Evolutionary conservation across 2,329 filamentous ascomycete genomes (phyloP), one percentile per base, ranked within the genome.

Genomic region (Apiospora hydei): DNA sequence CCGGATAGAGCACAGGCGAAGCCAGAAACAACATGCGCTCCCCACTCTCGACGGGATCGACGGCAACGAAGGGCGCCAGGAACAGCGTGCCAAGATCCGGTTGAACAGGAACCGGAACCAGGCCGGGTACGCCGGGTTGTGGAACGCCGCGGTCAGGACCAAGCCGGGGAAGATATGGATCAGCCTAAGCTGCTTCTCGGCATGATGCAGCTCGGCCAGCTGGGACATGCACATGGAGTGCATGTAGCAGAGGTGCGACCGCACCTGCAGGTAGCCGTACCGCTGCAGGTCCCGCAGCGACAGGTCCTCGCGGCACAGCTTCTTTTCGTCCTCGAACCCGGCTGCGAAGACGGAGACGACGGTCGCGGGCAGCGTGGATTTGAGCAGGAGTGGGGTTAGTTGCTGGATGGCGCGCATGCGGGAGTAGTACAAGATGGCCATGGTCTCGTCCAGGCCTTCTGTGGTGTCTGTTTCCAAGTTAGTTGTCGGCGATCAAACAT

Each of bases 391-490:
- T 2, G 79, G 78, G 49, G 80, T 74, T 6, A 82, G 75, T 18
- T 76, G 73, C 6, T 74, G 73, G 26, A 77, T 73, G 72, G 78
- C 75, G 34, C 78, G 77, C 74, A 79, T 80, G 41, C 79, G 76
- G 5, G 80, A 82, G 70, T 79, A 81, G 74, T 79, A 81, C 64
- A 77, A 77, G 70, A 78, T 78, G 30, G 75, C 77, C 73, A 78
- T 75, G 13, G 74, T 74, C 34, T 67, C 72, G 67, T 80, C 79
- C 53, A 82, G 72, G 4, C 79, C 80, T 73, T 81, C 81, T 49
- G 51, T 71, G 4, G 78, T 81, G 61, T 80, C 80, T 81, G 30
- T 51, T 51, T 16, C n/a, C 7, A 38, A 4, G 5, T 38, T 38
- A 43, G 41, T 13, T 43, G 7, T 11, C 38, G 26, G 24, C 10